Evolutionary conservation across 2,329 filamentous ascomycete genomes (phyloP).

Genomic region (Bisporella sp.): DNA sequence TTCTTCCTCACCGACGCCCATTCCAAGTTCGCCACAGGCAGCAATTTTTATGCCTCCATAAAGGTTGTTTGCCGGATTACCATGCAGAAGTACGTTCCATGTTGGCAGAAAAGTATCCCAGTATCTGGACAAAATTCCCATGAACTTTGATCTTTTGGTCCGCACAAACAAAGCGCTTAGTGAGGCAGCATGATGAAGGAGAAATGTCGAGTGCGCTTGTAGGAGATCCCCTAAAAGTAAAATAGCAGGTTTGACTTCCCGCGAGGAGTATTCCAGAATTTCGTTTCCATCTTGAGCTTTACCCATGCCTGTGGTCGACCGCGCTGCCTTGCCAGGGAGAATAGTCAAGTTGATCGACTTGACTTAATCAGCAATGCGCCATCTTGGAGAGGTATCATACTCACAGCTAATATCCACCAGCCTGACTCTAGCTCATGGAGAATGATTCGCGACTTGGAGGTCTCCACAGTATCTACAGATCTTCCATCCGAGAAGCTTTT

Average conservation of each 20-base stretch:
- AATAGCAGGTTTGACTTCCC: constrained; percentile 78
- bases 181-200: constrained; percentile 77
- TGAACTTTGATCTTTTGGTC: constrained; percentile 60
- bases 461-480: constrained; percentile 80
- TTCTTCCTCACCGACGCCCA: constrained; percentile 93
- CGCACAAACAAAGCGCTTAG: constrained; percentile 64
- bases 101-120: constrained; percentile 66
- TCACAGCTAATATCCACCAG: constrained; percentile 93
- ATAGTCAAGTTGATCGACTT: constrained; percentile 78
- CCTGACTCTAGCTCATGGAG: constrained; percentile 80
- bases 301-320: constrained; percentile 20
- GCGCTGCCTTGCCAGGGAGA: constrained; percentile 50
- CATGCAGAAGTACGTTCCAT: constrained; percentile 88
- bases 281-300: constrained; percentile 15
- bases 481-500: constrained; percentile 76
- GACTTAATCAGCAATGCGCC: constrained; percentile 10
- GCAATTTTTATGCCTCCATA: constrained; percentile 83
- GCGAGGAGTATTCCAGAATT: constrained; percentile 71
- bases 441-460: constrained; percentile 78
- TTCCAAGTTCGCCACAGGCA: constrained; percentile 81
- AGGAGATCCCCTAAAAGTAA: constrained; percentile 75
- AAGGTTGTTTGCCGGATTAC: constrained; percentile 74
- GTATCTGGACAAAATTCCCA: constrained; percentile 66
- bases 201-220: constrained; percentile 76
- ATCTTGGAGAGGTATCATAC: constrained; percentile 27